Conservation (phyloP, 257 asterid species). For the Primulina huaijiensis region DNA sequence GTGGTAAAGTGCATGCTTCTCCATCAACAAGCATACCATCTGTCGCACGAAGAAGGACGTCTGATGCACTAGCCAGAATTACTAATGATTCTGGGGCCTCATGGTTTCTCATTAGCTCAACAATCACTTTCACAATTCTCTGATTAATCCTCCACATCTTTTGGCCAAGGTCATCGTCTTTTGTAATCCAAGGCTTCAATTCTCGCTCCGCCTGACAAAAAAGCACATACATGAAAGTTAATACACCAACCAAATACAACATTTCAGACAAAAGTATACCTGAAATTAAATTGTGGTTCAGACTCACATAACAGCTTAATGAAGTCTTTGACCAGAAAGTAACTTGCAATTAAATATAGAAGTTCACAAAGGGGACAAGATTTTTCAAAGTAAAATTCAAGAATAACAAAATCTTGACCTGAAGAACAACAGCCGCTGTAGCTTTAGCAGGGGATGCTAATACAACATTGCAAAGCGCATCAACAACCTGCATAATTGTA, state of each 20-base stretch:
- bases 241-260: slow-evolving; percentile 25
- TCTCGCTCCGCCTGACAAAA: slow-evolving; percentile 95
- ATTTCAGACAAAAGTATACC: slow-evolving; percentile 5
- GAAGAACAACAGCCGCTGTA: slow-evolving; percentile 96
- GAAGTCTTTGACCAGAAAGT: neutral
- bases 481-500: slow-evolving; percentile 67
- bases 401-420: slow-evolving; percentile 70
- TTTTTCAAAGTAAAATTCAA: slow-evolving; percentile 21
- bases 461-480: slow-evolving; percentile 93
- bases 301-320: slow-evolving; percentile 4
- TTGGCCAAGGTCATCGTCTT: slow-evolving; percentile 89
- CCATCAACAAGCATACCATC: slow-evolving; percentile 99
- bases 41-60: slow-evolving; percentile 94
- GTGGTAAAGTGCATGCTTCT: slow-evolving; percentile 99
- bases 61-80: slow-evolving; percentile 82
- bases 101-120: slow-evolving; percentile 90
- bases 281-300: neutral
- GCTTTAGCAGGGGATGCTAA: slow-evolving; percentile 95
- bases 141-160: slow-evolving; percentile 94
- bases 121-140: slow-evolving; percentile 84
- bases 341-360: neutral
- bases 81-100: slow-evolving; percentile 85
- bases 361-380: neutral
- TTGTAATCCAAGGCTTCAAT: slow-evolving; percentile 91
- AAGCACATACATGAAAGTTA: slow-evolving; percentile 42